phyloP scores from a whole-genome alignment of 176 grass and related monocot species.

The Aegilops tauschii region DNA sequence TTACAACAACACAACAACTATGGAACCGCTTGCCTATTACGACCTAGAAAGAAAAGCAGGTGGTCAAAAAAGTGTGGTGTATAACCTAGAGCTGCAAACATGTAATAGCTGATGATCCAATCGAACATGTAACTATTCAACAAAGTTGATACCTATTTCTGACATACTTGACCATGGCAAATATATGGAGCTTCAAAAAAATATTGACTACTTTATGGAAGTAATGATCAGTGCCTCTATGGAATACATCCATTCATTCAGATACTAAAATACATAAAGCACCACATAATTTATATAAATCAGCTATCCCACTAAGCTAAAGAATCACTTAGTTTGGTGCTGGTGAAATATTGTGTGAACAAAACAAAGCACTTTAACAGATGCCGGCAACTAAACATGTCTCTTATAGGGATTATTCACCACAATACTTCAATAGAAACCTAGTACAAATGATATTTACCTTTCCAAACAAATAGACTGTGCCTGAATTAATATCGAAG shows the following conservation, averaged over 20 bases:
- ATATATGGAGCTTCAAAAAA: neutral
- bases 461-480: conserved; percentile 92
- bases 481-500: conserved; percentile 83
- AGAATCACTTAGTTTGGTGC: neutral
- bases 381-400: neutral
- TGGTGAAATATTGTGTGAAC: neutral
- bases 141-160: neutral
- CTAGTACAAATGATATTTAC: conserved; percentile 31
- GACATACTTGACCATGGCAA: neutral
- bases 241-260: neutral
- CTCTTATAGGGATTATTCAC: neutral
- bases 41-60: conserved; percentile 55
- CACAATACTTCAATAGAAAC: neutral
- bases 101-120: neutral
- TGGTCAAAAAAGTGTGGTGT: conserved; percentile 1
- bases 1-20: conserved; percentile 82
- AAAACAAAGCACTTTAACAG: neutral
- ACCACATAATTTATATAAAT: neutral
- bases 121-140: neutral
- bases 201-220: neutral
- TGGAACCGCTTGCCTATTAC: conserved; percentile 68
- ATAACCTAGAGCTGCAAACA: neutral
- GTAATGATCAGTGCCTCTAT: neutral
- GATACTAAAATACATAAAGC: conserved; percentile 17
- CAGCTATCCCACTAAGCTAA: conserved; percentile 3